Conservation (phyloP, 2,329 filamentous ascomycete species). For the Amesomyces nigricolor region DNA sequence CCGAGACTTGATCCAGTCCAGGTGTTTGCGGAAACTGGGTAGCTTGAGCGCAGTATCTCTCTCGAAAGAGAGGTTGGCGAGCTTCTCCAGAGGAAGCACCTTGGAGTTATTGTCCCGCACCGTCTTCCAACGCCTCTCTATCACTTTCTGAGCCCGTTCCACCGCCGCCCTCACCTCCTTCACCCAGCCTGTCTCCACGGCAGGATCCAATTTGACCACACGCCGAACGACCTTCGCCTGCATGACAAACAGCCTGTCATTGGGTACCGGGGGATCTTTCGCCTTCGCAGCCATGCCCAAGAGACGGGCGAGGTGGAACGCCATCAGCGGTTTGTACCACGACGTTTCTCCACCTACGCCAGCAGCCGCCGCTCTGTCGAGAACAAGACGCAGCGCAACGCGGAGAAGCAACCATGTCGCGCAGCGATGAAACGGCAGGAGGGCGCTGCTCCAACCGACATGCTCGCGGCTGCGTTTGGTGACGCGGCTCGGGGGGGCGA, state of each 20-base stretch:
- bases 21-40: not conserved
- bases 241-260: constrained; percentile 15
- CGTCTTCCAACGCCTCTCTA: not conserved
- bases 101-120: constrained; percentile 9
- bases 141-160: constrained; percentile 7
- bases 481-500: constrained; percentile 9
- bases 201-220: constrained; percentile 17
- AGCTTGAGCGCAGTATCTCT: not conserved
- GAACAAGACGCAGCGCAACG: constrained; percentile 16
- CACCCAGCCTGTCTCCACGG: not conserved
- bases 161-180: too few species aligned
- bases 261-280: not conserved
- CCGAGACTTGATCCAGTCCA: not conserved
- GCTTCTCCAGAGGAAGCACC: not conserved
- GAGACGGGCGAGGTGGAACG: constrained; percentile 17
- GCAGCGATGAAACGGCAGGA: constrained; percentile 17
- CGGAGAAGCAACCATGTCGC: constrained; percentile 23
- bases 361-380: not conserved
- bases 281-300: too few species aligned
- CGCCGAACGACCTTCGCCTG: constrained; percentile 18
- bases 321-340: constrained; percentile 17
- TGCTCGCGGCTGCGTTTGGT: constrained; percentile 23
- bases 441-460: constrained; percentile 8
- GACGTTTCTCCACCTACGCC: not conserved
- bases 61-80: not conserved